Percentiles rank a stretch among this genome's conserved stretches.
These are phyloP conservation scores for Pythium aristosporum DNA, from an alignment of 352 stramenopile genomes.

Conservation along the genomic window DNA sequence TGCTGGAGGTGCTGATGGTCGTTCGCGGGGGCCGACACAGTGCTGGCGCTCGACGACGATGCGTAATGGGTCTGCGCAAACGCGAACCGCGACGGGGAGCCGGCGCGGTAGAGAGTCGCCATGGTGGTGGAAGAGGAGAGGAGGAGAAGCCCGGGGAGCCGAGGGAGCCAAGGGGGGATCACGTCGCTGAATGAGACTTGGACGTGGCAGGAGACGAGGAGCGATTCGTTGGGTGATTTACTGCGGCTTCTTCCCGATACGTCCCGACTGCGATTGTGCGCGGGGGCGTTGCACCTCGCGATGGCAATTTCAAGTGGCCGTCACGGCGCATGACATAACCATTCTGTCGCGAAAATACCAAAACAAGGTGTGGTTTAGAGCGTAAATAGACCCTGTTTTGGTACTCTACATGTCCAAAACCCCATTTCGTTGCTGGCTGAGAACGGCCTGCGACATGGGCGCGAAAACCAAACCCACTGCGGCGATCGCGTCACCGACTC, in stretches of 20 bases:
- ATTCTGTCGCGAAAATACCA: neutral
- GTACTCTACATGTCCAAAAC: constrained; percentile 17
- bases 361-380: constrained; percentile 16
- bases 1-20: constrained; percentile 37
- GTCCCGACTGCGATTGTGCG: constrained; percentile 14
- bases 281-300: constrained; percentile 15
- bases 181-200: neutral
- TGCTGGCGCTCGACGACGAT: constrained; percentile 29
- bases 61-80: constrained; percentile 75
- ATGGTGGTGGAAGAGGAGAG: constrained; percentile 22
- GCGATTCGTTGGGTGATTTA: neutral
- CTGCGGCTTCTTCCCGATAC: neutral
- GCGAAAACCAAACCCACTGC: neutral
- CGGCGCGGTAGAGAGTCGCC: constrained; percentile 66
- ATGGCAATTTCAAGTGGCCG: constrained; percentile 26
- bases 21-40: constrained; percentile 1
- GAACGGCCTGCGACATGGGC: constrained; percentile 15
- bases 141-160: neutral
- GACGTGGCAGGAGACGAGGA: neutral
- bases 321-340: neutral
- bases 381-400: constrained; percentile 6
- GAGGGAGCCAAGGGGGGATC: neutral
- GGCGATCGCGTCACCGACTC: neutral
- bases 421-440: constrained; percentile 11
- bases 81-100: constrained; percentile 54